Evolutionary conservation across 2,329 filamentous ascomycete species (phyloP), one percentile per base, ranked within the genome.

Genomic region (Cladosporium halotolerans): DNA sequence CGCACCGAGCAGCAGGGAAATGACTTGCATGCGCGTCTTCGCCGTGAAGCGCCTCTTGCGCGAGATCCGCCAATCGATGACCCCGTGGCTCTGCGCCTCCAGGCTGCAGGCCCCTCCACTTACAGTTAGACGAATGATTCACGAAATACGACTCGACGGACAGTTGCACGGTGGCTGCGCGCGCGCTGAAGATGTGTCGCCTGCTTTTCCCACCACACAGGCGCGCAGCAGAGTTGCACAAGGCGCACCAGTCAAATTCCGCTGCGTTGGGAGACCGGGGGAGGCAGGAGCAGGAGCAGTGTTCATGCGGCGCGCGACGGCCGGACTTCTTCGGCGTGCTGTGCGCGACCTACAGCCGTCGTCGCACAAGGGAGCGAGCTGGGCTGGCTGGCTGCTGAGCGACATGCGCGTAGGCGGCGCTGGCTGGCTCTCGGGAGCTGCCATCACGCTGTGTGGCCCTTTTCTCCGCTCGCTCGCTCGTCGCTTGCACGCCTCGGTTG

Each of bases 1-100:
- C 56, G 52, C 57, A 60, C 57, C 63, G 63, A 47, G 48, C 51
- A 41, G 50, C 56, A 53, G 62, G 59, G 50, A 64, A 62, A 60
- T 65, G 61, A 65, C 55, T 52, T 60, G 62, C 60, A 64, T 59
- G 54, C 48, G 36, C 36, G n/a, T 39, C 36, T 11, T 39, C 36
- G 36, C 36, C 36, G 36, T 39, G 36, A 39, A 39, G 23, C 14
- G n/a, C 39, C 39, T 14, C 39, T 13, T 16, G 45, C 47, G 47
- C 40, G 44, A 36, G 32, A 43, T 43, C 11, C 32, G 43, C 48
- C 40, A 51, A 44, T 44, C 16, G 34, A 44, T 14, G 10, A 43
- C 47, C 7, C 23, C 31, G 16, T 38, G 47, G 47, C 47, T 43
- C 38, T 13, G 42, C 47, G 48, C 48, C 40, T 11, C 38, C 40